A percentile compares a stretch with the other conserved stretches of the same genome.
Conservation (phyloP, 176 grass and related monocot species). For the Carex pumila region DNA sequence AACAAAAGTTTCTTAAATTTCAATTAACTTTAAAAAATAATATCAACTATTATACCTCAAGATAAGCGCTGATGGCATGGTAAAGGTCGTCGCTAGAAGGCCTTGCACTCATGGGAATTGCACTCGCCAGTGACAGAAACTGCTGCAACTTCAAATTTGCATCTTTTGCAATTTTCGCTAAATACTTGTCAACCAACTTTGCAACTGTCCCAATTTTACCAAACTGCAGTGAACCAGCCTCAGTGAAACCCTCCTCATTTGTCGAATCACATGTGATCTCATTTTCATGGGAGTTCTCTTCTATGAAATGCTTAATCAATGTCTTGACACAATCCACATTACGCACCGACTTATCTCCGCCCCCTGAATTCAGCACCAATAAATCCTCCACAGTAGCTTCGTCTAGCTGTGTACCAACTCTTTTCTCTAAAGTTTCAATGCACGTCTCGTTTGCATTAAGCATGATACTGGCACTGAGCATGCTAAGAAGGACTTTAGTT, state of each 20-base stretch:
- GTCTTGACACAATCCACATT: slow-evolving; percentile 80
- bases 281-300: slow-evolving; percentile 23
- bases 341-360: slow-evolving; percentile 46
- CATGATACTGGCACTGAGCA: slow-evolving; percentile 70
- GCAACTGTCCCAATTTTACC: slow-evolving; percentile 53
- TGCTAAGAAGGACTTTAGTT: slow-evolving; percentile 55
- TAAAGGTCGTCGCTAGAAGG: slow-evolving; percentile 68
- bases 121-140: slow-evolving; percentile 65
- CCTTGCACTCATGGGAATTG: slow-evolving; percentile 58
- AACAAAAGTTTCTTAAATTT: background rate
- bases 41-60: slow-evolving; percentile 45
- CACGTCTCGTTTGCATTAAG: slow-evolving; percentile 65
- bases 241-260: slow-evolving; percentile 36
- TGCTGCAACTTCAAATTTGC: slow-evolving; percentile 70
- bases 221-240: slow-evolving; percentile 7
- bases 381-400: slow-evolving; percentile 73
- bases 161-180: slow-evolving; percentile 60
- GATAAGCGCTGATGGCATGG: slow-evolving; percentile 65
- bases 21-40: background rate
- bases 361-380: slow-evolving; percentile 61
- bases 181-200: slow-evolving; percentile 70
- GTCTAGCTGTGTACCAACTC: slow-evolving; percentile 67
- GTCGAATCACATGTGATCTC: slow-evolving; percentile 20
- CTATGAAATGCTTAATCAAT: slow-evolving; percentile 80
- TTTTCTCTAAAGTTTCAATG: slow-evolving; percentile 67